These are phyloP conservation scores for Nemania sp. DNA, from an alignment of 2,329 filamentous ascomycete species.

Conservation along the genomic window DNA sequence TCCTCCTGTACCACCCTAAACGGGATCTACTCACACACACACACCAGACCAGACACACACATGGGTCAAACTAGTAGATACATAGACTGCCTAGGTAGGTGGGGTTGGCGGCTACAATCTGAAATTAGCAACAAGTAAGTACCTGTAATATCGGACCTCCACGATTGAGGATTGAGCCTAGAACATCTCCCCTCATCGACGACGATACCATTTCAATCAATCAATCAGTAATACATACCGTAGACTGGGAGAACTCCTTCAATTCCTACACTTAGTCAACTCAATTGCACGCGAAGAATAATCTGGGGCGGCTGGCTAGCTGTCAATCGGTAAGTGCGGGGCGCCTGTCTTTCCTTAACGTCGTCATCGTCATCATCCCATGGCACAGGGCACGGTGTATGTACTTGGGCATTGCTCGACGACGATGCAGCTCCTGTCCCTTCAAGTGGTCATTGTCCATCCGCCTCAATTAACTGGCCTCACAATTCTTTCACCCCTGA, in stretches of 20 bases:
- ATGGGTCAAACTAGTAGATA: background rate
- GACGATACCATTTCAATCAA: background rate
- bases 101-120: conserved; percentile 27
- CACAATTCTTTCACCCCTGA: background rate
- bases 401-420: background rate
- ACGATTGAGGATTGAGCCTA: background rate
- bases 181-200: conserved; percentile 7
- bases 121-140: conserved; percentile 30
- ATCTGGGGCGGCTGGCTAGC: background rate
- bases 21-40: conserved; percentile 12
- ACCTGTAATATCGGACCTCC: background rate
- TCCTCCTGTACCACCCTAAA: background rate
- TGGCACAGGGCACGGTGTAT: too few species aligned
- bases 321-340: conserved; percentile 34
- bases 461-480: too few species aligned
- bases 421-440: conserved; percentile 1
- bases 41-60: too few species aligned
- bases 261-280: background rate
- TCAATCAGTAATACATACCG: conserved; percentile 7
- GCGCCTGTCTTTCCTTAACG: conserved; percentile 1
- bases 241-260: background rate
- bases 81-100: too few species aligned
- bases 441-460: too few species aligned
- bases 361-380: background rate
- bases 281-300: conserved; percentile 9